These are phyloP conservation scores for Fraxinus anomala DNA, from an alignment of 257 asterid species.

Conservation along the genomic window DNA sequence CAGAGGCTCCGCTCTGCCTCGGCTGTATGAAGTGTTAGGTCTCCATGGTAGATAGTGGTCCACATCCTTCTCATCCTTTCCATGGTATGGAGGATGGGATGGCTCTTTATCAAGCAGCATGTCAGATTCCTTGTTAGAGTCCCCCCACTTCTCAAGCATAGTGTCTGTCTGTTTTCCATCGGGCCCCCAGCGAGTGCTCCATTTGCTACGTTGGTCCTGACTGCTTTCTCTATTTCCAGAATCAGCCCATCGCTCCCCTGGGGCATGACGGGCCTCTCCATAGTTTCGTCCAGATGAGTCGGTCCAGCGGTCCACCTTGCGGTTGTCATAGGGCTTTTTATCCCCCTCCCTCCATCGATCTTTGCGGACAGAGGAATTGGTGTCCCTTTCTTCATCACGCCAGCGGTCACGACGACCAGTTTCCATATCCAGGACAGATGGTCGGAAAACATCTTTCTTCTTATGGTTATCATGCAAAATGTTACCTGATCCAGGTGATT, in stretches of 20 bases:
- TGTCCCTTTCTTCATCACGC: conserved; percentile 98
- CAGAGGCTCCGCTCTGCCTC: conserved; percentile 77
- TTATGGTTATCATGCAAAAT: conserved; percentile 53
- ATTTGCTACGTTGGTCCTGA: conserved; percentile 86
- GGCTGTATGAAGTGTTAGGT: conserved; percentile 60
- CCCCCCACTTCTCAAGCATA: conserved; percentile 74
- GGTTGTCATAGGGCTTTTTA: conserved; percentile 59
- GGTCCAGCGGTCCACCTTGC: conserved; percentile 68
- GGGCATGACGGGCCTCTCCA: conserved; percentile 76
- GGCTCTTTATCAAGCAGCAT: conserved; percentile 57
- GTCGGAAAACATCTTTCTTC: conserved; percentile 93
- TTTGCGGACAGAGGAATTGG: conserved; percentile 66
- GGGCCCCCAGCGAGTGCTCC: conserved; percentile 97
- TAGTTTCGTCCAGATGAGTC: conserved; percentile 70
- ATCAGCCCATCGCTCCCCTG: conserved; percentile 76
- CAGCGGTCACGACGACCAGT: conserved; percentile 82
- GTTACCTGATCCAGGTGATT: conserved; percentile 56
- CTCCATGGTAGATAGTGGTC: conserved; percentile 88
- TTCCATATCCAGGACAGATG: conserved; percentile 81
- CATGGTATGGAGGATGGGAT: conserved; percentile 47
- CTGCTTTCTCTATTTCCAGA: conserved; percentile 64
- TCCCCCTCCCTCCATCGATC: conserved; percentile 97
- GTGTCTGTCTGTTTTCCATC: conserved; percentile 60
- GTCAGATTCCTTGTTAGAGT: conserved; percentile 61
- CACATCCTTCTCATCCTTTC: conserved; percentile 82